Evolutionary conservation across 495 filamentous ascomycete species (phyloP).

Genomic region (Terfezia boudieri): DNA sequence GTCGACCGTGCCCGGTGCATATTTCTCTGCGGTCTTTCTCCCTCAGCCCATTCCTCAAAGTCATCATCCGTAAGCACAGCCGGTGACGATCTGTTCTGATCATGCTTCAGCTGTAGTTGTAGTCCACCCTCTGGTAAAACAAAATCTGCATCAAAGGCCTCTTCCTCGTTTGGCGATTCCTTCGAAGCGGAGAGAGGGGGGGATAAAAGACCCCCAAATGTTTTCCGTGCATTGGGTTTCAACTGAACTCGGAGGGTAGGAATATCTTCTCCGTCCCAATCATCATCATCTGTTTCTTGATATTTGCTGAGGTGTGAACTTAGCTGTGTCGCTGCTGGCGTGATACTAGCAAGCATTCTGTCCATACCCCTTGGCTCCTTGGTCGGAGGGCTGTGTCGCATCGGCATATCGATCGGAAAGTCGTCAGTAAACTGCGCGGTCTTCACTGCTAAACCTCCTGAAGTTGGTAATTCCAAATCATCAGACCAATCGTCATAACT

Average conservation of each 20-base stretch:
- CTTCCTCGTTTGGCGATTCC: conserved; percentile 23
- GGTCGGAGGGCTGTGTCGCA: background rate
- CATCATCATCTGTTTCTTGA: conserved; percentile 35
- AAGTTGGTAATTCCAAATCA: conserved; percentile 59
- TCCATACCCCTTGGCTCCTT: conserved; percentile 13
- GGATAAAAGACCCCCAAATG: conserved; percentile 12
- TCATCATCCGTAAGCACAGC: conserved; percentile 36
- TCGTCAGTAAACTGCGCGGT: conserved; percentile 27
- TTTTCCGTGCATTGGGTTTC: conserved; percentile 29
- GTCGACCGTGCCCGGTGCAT: conserved; percentile 52
- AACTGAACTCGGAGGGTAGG: conserved; percentile 48
- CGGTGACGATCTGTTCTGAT: conserved; percentile 7
- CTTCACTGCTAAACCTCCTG: conserved; percentile 14
- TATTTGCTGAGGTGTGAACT: conserved; percentile 35
- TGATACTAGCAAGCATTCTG: conserved; percentile 14
- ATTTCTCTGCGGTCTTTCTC: conserved; percentile 69
- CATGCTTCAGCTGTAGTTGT: conserved; percentile 15
- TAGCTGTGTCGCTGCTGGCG: conserved; percentile 21
- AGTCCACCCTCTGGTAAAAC: conserved; percentile 37
- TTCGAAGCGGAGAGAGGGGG: conserved; percentile 24
- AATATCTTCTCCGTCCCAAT: conserved; percentile 32
- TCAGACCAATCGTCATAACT: conserved; percentile 81
- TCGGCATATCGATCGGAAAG: conserved; percentile 33
- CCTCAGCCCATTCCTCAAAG: conserved; percentile 82
- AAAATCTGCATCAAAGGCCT: conserved; percentile 58